Conservation (phyloP, 2,329 filamentous ascomycete genomes). For the Diaporthe citrichinensis region DNA sequence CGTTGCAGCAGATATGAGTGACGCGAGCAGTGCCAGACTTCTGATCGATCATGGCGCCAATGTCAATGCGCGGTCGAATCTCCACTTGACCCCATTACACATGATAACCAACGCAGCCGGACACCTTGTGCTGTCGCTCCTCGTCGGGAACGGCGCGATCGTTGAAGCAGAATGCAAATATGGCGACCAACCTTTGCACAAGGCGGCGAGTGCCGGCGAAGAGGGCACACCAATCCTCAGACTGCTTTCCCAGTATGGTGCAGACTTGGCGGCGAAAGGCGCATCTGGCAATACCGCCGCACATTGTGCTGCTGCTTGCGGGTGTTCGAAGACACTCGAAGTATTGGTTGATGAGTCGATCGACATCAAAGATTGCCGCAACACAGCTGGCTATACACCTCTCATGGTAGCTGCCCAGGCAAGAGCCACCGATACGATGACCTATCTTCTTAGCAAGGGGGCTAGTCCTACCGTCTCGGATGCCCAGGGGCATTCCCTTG, state of each 20-base stretch:
- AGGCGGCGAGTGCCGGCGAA: background rate
- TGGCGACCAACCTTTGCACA: slow-evolving; percentile 1
- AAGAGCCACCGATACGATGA: background rate
- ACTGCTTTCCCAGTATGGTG: background rate
- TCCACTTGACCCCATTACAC: background rate
- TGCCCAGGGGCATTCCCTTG: background rate
- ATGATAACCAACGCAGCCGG: background rate
- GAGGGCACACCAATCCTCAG: background rate
- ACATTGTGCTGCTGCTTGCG: background rate
- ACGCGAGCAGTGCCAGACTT: background rate
- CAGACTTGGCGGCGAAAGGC: background rate
- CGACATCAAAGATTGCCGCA: slow-evolving; percentile 4
- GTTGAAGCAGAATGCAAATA: background rate
- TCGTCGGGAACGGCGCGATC: background rate
- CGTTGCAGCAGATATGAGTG: background rate
- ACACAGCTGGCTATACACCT: background rate
- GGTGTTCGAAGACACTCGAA: background rate
- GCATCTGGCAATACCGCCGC: background rate
- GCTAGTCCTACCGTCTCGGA: background rate
- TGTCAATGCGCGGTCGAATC: background rate
- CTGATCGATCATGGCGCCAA: background rate
- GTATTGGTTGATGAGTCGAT: background rate
- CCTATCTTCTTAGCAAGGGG: background rate
- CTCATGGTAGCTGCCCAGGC: slow-evolving; percentile 3
- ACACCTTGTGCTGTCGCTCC: background rate